Base-by-base conservation (phyloP, 2,329 filamentous ascomycete genomes). In the Trichoderma sp. region DNA sequence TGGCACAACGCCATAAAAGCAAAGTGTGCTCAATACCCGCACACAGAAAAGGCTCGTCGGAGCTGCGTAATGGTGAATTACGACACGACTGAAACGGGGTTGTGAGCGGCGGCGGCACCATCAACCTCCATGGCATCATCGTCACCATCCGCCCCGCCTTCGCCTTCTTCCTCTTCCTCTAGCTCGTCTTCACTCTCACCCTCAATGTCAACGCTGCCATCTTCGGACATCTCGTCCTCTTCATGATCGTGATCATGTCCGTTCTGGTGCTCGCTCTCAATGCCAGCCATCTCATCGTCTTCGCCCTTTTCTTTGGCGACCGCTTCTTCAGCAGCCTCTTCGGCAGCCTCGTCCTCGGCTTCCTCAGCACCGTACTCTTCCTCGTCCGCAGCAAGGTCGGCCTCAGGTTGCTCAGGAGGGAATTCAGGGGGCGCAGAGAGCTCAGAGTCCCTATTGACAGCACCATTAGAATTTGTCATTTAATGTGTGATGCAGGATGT, bases 361-460 rank as follows among this genome's bases (percentile, higher is more conserved):
- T 97, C 95, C 68, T 98, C 96, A 26, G 92, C 93, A 71, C 95
- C 96, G 77, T 99, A 99, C 73, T 91, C 88, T 30, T 92, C 91
- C 74, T 97, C 96, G 74, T 97, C 95, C 54, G 91, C 91, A 63
- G 88, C 86, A 55, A 91, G 86, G 77, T 99, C 96, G 65, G 94
- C 96, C 79, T 99, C 96, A 52, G 96, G 96, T 82, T 99, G 96
- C 79, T 99, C 96, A 71, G 96, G 96, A 34, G 96, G 96, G 80
- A 93, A 99, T 81, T 99, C 95, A 72, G 96, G 90, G 2, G 96
- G 96, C 34, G 96, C 96, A 78, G 94, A 96, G 73, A 94, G 95
- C 77, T 99, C 96, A n/a, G 93, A 96, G 78, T 99, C 96, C 94
- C 94, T 97, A 72, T 28, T 21, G n/a, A 34, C 73, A 59, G 72